Evolutionary conservation across 2,329 filamentous ascomycete species (phyloP), one percentile per base, ranked within the genome.

Genomic region (Aspergillus carbonarius): DNA sequence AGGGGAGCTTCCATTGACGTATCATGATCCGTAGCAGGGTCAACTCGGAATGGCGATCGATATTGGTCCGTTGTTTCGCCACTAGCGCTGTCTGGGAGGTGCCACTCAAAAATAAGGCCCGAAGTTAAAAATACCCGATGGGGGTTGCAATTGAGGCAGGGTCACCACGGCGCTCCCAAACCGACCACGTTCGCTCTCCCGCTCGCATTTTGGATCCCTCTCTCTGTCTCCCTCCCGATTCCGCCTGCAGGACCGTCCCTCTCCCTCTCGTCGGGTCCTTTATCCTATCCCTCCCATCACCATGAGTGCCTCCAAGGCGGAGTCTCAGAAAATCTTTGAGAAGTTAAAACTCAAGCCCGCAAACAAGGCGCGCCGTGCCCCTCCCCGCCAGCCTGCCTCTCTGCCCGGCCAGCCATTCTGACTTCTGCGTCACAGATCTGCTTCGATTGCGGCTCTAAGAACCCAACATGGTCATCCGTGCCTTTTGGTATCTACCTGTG

Each of bases 401-500:
- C 46, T 18, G 20, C 10, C 35, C 35, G 25, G 15, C 39, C 35
- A 48, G 48, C 55, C 52, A 55, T 51, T 40, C 59, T 62, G 27
- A 62, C 46, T 65, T 37, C 56, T 70, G 44, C 56, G 50, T 40
- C 58, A 54, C 70, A 96, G 93, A 86, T 96, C 81, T 99, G 95
- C 84, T 99, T 99, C 79, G 95, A 99, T 81, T 99, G 95, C 79
- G 88, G 91, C 74, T 90, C 92, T 71, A 98, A 98, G 80, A 97
- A 97, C 74, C 95, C 95, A 62, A 98, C 95, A 59, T 99, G 95
- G 95, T 96, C 93, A 7, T 98, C 93, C 6, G 93, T 97, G 32
- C 93, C 93, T 10, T 92, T 99, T 65, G 95, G 91, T 72, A 98
- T 99, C 76, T 99, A 98, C 76, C 87, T 99, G 20, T 99, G 95